Conservation (phyloP, 1,284 basidiomycete species). For the Ceratobasidium papillatum region DNA sequence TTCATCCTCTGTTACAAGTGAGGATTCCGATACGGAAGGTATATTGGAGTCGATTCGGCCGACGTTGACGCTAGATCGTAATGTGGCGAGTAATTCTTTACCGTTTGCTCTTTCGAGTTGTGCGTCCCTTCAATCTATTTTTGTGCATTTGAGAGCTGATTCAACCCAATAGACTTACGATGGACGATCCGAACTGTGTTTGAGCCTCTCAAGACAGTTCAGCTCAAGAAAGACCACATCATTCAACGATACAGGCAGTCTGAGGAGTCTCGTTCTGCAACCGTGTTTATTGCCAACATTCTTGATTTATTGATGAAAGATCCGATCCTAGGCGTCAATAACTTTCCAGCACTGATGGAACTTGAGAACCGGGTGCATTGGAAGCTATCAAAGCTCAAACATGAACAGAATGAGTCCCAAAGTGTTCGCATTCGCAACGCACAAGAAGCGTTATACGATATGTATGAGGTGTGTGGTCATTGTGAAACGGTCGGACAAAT, state of each 20-base stretch:
- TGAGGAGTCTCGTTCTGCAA: background rate
- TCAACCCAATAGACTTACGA: background rate
- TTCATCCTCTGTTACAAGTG: slow-evolving; percentile 18
- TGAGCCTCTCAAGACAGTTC: slow-evolving; percentile 1
- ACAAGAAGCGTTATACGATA: background rate
- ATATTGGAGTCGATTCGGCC: background rate
- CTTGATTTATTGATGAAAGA: background rate
- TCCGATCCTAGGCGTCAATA: too few species aligned
- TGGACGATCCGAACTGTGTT: slow-evolving; percentile 20
- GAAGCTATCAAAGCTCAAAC: background rate
- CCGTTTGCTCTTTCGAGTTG: slow-evolving; percentile 11
- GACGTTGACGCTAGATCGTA: background rate
- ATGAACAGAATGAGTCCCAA: background rate
- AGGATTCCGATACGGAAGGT: slow-evolving; percentile 24
- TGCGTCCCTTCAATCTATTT: background rate
- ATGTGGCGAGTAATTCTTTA: slow-evolving; percentile 16
- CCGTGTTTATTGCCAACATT: background rate
- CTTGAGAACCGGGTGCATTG: background rate
- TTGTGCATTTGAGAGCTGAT: background rate
- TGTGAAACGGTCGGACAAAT: background rate
- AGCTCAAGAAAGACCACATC: background rate
- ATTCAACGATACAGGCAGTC: background rate
- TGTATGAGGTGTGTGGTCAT: background rate
- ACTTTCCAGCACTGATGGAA: background rate
- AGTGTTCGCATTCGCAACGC: background rate